phyloP scores from a whole-genome alignment of 306 rosid species.

The Arachis stenosperma region DNA sequence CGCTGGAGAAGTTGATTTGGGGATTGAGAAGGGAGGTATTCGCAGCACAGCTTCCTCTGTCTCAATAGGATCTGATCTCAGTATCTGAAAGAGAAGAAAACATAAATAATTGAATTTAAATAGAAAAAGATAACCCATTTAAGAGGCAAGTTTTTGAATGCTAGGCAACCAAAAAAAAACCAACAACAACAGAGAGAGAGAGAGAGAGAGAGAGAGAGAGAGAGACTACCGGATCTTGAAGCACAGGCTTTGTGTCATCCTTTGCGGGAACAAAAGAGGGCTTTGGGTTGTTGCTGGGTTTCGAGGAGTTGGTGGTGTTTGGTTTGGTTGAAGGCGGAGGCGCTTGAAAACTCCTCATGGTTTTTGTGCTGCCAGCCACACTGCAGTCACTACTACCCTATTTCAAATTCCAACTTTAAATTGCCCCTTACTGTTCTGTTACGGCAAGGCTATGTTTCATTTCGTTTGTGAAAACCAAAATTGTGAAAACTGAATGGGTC shows the following conservation, averaged over 20 bases:
- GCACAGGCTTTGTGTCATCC: conserved; percentile 85
- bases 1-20: conserved; percentile 37
- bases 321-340: conserved; percentile 39
- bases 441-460: no score
- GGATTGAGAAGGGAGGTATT: conserved; percentile 61
- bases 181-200: not conserved
- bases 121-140: not conserved
- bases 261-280: conserved; percentile 77
- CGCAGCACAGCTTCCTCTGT: conserved; percentile 86
- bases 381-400: not conserved
- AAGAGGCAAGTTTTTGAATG: not conserved
- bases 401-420: no score
- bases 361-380: not conserved
- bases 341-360: conserved; percentile 53
- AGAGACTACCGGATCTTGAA: conserved; percentile 79
- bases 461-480: no score
- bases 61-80: conserved; percentile 86
- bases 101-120: not conserved
- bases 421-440: no score
- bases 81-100: conserved; percentile 54
- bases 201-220: conserved; percentile 1
- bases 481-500: no score
- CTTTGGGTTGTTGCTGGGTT: conserved; percentile 41
- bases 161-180: not conserved
- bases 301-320: conserved; percentile 37